A percentile compares a stretch with the other conserved stretches of the same genome.
Conservation (phyloP, 78 protist species). For the Chrysochromulina parva region DNA sequence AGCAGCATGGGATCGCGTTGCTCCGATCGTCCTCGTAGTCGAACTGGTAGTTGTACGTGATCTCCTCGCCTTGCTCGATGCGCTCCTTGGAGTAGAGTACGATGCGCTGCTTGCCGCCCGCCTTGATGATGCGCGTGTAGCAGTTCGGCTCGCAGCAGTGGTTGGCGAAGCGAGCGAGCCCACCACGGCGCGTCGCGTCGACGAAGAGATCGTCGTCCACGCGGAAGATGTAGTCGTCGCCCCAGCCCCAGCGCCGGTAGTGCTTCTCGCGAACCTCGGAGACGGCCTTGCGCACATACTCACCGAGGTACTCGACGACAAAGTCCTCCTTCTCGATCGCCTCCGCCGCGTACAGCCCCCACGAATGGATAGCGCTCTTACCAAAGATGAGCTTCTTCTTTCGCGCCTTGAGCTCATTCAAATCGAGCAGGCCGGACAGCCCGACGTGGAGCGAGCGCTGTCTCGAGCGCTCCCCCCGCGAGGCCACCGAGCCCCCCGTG, state of each 20-base stretch:
- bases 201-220: conserved; percentile 85
- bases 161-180: conserved; percentile 94
- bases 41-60: conserved; percentile 44
- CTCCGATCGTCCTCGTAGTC: conserved; percentile 1
- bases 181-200: conserved; percentile 95
- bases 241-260: conserved; percentile 74
- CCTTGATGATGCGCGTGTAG: conserved; percentile 79
- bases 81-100: conserved; percentile 71
- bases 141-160: conserved; percentile 98
- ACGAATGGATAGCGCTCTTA: conserved; percentile 39
- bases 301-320: conserved; percentile 97
- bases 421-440: not conserved
- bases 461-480: too few species aligned
- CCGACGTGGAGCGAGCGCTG: too few species aligned
- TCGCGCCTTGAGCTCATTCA: not conserved
- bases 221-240: conserved; percentile 89
- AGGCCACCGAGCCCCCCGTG: too few species aligned
- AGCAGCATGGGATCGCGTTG: not conserved
- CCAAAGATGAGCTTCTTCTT: not conserved
- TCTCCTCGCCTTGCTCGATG: conserved; percentile 41
- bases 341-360: conserved; percentile 67
- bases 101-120: conserved; percentile 44
- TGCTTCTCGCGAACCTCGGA: conserved; percentile 89
- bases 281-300: conserved; percentile 75
- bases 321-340: conserved; percentile 65